phyloP scores from a whole-genome alignment of 306 rosid genomes.

The Albizia julibrissin region DNA sequence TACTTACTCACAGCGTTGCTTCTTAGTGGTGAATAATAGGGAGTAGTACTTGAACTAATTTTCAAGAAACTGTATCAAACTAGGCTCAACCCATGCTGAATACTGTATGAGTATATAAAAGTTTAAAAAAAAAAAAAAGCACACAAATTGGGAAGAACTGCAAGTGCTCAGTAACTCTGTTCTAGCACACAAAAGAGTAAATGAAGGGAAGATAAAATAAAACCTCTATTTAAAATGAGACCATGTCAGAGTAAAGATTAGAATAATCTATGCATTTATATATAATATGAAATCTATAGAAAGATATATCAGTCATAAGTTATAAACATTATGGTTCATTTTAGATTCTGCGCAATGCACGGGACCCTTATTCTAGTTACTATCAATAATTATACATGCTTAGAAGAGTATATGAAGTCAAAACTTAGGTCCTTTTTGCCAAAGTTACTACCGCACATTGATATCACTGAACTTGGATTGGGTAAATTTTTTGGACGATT shows the following conservation, averaged over 20 bases:
- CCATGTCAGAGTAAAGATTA: not conserved
- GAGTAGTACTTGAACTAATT: not conserved
- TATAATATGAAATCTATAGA: not conserved
- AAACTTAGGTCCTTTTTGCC: constrained; percentile 16
- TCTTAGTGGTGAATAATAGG: not conserved
- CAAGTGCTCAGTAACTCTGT: not conserved
- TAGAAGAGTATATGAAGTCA: not conserved
- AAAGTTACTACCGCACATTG: constrained; percentile 2
- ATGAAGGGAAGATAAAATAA: not conserved
- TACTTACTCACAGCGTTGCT: not conserved
- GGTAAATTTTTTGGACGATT: not conserved
- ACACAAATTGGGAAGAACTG: not conserved
- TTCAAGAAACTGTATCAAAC: not conserved
- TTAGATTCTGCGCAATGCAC: not conserved
- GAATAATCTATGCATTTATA: not conserved
- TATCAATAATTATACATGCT: not conserved
- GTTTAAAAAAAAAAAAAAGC: not conserved
- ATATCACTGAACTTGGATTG: not conserved
- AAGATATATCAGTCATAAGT: not conserved
- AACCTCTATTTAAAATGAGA: not conserved
- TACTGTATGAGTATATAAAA: not conserved
- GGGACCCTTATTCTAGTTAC: not conserved
- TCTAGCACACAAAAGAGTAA: not conserved
- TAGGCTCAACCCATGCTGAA: not conserved
- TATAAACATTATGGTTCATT: not conserved